These are phyloP conservation scores for Pseudocercospora crystallina DNA, from an alignment of 2,329 filamentous ascomycete species.

Conservation along the genomic window DNA sequence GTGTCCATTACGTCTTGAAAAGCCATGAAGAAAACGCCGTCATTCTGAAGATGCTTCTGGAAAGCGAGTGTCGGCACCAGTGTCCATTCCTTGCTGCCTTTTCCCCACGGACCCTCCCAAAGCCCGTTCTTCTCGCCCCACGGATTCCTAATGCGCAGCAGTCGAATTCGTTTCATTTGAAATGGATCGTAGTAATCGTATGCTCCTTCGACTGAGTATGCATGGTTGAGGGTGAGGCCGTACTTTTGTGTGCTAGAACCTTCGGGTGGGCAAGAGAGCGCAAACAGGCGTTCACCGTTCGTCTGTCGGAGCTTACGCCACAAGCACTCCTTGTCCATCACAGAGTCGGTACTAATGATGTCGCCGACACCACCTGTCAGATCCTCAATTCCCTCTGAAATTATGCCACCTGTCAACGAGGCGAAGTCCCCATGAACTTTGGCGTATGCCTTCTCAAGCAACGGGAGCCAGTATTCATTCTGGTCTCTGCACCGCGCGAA, in stretches of 20 bases:
- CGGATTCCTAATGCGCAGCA: slow-evolving; percentile 58
- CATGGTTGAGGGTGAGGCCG: slow-evolving; percentile 2
- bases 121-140: slow-evolving; percentile 67
- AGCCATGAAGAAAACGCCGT: slow-evolving; percentile 56
- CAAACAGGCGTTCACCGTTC: neutral
- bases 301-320: slow-evolving; percentile 3
- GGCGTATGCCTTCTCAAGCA: slow-evolving; percentile 77
- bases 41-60: slow-evolving; percentile 63
- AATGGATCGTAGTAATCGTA: slow-evolving; percentile 2
- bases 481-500: slow-evolving; percentile 72
- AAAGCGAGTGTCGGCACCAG: slow-evolving; percentile 61
- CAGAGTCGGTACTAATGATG: slow-evolving; percentile 17
- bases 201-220: slow-evolving; percentile 5
- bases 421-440: slow-evolving; percentile 78
- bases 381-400: slow-evolving; percentile 61
- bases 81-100: slow-evolving; percentile 80
- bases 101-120: slow-evolving; percentile 73
- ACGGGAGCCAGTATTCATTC: slow-evolving; percentile 77
- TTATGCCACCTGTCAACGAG: slow-evolving; percentile 71
- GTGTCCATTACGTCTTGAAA: slow-evolving; percentile 57
- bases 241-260: too few species aligned
- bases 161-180: neutral
- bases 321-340: slow-evolving; percentile 13
- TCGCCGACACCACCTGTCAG: slow-evolving; percentile 43
- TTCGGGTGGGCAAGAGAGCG: neutral